These are phyloP conservation scores for Ceratocystis ficicola DNA, from an alignment of 2,329 filamentous ascomycete species.

Conservation along the genomic window DNA sequence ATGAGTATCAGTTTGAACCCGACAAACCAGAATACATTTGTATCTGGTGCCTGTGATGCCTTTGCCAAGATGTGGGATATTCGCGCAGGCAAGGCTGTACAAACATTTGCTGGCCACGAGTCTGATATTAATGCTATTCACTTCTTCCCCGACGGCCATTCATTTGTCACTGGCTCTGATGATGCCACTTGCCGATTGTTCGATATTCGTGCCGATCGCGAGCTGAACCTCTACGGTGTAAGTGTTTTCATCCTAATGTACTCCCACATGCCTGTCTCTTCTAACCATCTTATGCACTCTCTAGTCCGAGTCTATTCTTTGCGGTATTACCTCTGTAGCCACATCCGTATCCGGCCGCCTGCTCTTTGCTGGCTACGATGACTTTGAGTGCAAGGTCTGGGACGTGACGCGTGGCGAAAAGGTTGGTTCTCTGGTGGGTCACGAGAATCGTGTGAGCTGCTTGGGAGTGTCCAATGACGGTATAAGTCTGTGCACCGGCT, in stretches of 20 bases:
- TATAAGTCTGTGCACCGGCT: conserved; percentile 97
- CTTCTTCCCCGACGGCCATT: conserved; percentile 98
- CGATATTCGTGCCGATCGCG: conserved; percentile 88
- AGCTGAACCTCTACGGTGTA: conserved; percentile 57
- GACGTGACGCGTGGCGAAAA: conserved; percentile 93
- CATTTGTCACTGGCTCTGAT: conserved; percentile 94
- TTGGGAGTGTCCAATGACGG: conserved; percentile 97
- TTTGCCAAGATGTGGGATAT: conserved; percentile 99
- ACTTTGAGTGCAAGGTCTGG: conserved; percentile 99
- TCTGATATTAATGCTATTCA: conserved; percentile 99
- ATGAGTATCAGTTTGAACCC: conserved; percentile 99
- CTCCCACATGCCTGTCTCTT: neutral
- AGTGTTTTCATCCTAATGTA: conserved; percentile 18
- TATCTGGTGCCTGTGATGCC: conserved; percentile 96
- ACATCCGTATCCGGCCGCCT: conserved; percentile 93
- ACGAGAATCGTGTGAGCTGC: conserved; percentile 98
- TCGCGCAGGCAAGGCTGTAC: conserved; percentile 90
- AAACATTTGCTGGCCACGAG: conserved; percentile 96
- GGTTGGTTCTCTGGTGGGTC: conserved; percentile 89
- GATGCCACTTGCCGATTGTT: conserved; percentile 96
- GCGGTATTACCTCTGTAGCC: conserved; percentile 94
- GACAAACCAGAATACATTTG: conserved; percentile 97
- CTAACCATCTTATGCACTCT: neutral
- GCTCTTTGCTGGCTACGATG: conserved; percentile 93
- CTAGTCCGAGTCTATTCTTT: conserved; percentile 92